Base-by-base conservation (phyloP, 164 flowering plant genomes). In the Stephania japonica region DNA sequence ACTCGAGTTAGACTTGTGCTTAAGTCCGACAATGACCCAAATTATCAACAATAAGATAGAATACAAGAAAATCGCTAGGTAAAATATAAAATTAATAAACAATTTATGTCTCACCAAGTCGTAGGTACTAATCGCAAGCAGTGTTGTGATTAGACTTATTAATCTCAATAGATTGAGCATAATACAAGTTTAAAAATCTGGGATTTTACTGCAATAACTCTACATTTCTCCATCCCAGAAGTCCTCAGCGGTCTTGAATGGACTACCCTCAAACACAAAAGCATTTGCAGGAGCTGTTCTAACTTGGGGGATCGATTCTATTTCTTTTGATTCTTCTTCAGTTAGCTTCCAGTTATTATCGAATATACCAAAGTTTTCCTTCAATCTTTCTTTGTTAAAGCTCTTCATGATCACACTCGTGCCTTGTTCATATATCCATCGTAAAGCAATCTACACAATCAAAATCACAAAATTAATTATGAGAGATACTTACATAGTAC, bases 391-490 rank as follows among this genome's bases (percentile, higher is more conserved):
- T 14, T 43, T 43, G 53, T 68, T 68, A 14, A 42, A 68, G 70
- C 70, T 68, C 70, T 68, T 68, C 13, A 16, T 11, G 25, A 68
- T n/a, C 16, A 42, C 19, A 42, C 0, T 19, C 25, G 42, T 27
- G 1, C 70, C 70, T 42, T 68, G 50, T 5, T 68, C 53, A 42
- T 42, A 68, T 43, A 13, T 53, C 70, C 70, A 68, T 68, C 70
- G 42, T 6, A 68, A 68, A 21, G 50, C 44, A 42, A 68, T 43
- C 70, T 68, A 26, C 24, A 4, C 38, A 32, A 32, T 4, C 23
- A 56, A 56, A 56, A 56, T 18, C 8, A 38, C 42, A 24, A n/a
- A n/a, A 8, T 42, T n/a, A 0, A 56, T 56, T 16, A 56, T 18
- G 21, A 56, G 1, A 56, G 6, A 56, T 56, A 7, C 8, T 3